phyloP scores from a whole-genome alignment of 352 stramenopile genomes.

The Phytophthora colocasiae region DNA sequence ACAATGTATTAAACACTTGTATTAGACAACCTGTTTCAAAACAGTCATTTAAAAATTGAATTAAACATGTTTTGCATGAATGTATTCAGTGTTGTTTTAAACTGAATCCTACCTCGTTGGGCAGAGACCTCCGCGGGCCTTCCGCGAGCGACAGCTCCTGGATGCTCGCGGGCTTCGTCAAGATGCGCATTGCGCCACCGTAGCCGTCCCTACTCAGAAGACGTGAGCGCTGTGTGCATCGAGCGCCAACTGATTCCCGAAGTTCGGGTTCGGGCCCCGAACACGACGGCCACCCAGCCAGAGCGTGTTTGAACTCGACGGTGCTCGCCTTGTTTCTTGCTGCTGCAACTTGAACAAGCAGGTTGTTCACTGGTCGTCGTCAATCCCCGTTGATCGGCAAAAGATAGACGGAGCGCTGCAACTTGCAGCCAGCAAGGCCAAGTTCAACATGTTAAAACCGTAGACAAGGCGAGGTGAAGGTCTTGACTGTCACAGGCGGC shows the following conservation, averaged over 20 bases:
- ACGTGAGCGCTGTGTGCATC: neutral
- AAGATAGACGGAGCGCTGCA: slow-evolving; percentile 24
- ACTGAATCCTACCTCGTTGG: too few species aligned
- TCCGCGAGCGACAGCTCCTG: too few species aligned
- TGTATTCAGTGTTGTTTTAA: too few species aligned
- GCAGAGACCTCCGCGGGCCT: too few species aligned
- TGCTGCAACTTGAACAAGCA: slow-evolving; percentile 42
- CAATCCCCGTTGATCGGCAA: slow-evolving; percentile 31
- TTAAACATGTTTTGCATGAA: too few species aligned
- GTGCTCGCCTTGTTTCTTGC: slow-evolving; percentile 31
- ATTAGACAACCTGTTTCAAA: too few species aligned
- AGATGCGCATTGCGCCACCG: too few species aligned
- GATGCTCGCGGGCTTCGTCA: too few species aligned
- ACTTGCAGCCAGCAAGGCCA: slow-evolving; percentile 18
- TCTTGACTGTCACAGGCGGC: slow-evolving; percentile 33
- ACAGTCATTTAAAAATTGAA: too few species aligned
- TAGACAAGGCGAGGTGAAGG: slow-evolving; percentile 12
- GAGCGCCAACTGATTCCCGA: neutral
- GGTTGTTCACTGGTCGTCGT: slow-evolving; percentile 29
- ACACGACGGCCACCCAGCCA: slow-evolving; percentile 1
- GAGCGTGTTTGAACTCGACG: slow-evolving; percentile 25
- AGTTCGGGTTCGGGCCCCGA: too few species aligned
- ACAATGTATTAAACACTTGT: too few species aligned
- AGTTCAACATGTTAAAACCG: slow-evolving; percentile 29
- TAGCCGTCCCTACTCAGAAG: neutral